These are phyloP conservation scores for Aspergillus incahuasiensis DNA, from an alignment of 495 filamentous ascomycete genomes.

Conservation along the genomic window DNA sequence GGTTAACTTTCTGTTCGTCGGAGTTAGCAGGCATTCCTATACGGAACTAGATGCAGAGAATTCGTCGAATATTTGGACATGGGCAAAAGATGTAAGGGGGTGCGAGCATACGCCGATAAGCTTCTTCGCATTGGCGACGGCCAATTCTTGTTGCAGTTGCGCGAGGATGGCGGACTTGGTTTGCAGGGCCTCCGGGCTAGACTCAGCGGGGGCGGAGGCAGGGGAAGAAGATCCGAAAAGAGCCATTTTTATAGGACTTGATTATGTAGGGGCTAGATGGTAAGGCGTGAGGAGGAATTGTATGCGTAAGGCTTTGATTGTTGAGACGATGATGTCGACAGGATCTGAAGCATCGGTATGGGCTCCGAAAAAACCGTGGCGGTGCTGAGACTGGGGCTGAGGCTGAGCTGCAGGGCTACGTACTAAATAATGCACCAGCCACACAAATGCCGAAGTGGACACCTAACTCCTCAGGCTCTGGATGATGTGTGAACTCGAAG, in stretches of 20 bases:
- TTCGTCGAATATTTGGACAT: background rate
- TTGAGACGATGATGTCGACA: background rate
- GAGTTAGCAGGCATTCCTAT: background rate
- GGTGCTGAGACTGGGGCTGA: background rate
- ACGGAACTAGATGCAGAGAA: background rate
- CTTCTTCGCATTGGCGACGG: conserved; percentile 66
- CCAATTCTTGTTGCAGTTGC: conserved; percentile 69
- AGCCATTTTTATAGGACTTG: conserved; percentile 28
- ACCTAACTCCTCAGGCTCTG: conserved; percentile 6
- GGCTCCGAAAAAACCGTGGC: background rate
- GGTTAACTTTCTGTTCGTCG: conserved; percentile 79
- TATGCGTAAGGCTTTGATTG: background rate
- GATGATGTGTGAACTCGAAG: conserved; percentile 3
- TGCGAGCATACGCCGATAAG: conserved; percentile 62
- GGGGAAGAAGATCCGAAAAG: conserved; percentile 33
- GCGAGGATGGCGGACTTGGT: conserved; percentile 66
- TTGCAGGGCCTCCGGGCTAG: conserved; percentile 37
- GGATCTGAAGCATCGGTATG: background rate
- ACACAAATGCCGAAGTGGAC: conserved; percentile 1
- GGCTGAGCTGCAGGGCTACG: background rate
- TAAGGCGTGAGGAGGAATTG: background rate
- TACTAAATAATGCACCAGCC: background rate
- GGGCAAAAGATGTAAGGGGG: background rate
- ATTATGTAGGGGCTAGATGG: background rate
- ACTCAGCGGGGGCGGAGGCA: conserved; percentile 23